phyloP scores from a whole-genome alignment of 371 early-diverging fungal genomes.

The Apophysomyces sp. region DNA sequence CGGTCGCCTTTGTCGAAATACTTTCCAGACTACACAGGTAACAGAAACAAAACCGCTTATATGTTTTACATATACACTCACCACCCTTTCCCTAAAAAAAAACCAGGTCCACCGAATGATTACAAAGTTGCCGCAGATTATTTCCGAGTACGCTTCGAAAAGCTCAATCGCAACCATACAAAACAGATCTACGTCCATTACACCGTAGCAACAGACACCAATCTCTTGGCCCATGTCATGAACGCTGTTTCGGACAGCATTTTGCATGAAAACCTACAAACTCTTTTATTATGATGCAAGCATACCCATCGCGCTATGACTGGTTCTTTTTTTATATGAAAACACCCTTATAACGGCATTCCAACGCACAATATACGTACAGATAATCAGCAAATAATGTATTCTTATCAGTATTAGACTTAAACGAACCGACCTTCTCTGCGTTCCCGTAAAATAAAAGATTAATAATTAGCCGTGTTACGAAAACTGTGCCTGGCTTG shows the following conservation, averaged over 20 bases:
- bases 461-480: too few species aligned
- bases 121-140: constrained; percentile 20
- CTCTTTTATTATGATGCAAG: constrained; percentile 21
- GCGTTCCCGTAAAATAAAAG: too few species aligned
- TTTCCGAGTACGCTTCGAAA: constrained; percentile 21
- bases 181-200: constrained; percentile 57
- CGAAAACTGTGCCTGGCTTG: too few species aligned
- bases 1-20: constrained; percentile 61
- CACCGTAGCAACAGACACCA: constrained; percentile 56
- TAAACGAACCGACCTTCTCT: too few species aligned
- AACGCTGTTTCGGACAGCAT: constrained; percentile 52
- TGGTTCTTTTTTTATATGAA: not conserved
- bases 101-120: constrained; percentile 19
- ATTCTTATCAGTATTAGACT: too few species aligned
- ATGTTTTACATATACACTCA: too few species aligned
- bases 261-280: constrained; percentile 38
- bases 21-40: constrained; percentile 74
- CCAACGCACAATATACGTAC: not conserved
- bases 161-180: constrained; percentile 25
- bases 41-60: not conserved
- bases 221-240: constrained; percentile 51
- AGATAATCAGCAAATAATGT: not conserved
- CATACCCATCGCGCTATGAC: not conserved
- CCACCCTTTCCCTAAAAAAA: not conserved
- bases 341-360: not conserved